Evolutionary conservation across 1,284 basidiomycete genomes (phyloP).

Genomic region (Prillingera fragicola): DNA sequence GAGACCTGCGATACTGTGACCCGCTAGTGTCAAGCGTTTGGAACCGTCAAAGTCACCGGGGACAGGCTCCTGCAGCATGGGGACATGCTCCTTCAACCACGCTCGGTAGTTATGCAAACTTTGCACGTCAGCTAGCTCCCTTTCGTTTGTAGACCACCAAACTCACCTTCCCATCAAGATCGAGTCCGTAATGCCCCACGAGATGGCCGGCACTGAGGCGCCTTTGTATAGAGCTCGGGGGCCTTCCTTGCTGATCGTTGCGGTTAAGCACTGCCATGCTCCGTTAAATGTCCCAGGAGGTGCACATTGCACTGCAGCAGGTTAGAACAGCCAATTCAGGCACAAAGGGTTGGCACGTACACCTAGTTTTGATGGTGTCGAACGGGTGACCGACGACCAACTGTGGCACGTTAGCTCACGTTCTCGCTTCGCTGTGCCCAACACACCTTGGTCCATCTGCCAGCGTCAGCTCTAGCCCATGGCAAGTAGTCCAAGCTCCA

Average conservation of each 20-base stretch:
- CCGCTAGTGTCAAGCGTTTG: slow-evolving; percentile 37
- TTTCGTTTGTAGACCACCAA: not conserved
- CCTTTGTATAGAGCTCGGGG: slow-evolving; percentile 47
- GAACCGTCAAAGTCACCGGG: too few species aligned
- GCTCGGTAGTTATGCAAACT: slow-evolving; percentile 48
- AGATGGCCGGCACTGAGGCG: slow-evolving; percentile 45
- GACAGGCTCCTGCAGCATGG: too few species aligned
- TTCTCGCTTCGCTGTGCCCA: not conserved
- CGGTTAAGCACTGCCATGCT: slow-evolving; percentile 39
- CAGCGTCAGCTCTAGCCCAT: slow-evolving; percentile 5
- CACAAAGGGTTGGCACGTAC: not conserved
- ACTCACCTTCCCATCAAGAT: slow-evolving; percentile 47
- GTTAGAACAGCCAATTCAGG: too few species aligned
- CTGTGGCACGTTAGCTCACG: not conserved
- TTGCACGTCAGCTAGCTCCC: not conserved
- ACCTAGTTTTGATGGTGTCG: slow-evolving; percentile 42
- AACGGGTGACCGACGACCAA: slow-evolving; percentile 35
- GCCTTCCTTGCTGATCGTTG: slow-evolving; percentile 24
- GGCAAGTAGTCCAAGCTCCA: not conserved
- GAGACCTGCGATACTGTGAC: slow-evolving; percentile 43
- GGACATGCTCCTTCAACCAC: slow-evolving; percentile 34
- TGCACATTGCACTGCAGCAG: slow-evolving; percentile 40
- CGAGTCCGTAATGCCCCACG: slow-evolving; percentile 48
- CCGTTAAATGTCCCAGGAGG: slow-evolving; percentile 43
- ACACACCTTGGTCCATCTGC: slow-evolving; percentile 29